Conservation (phyloP, 352 stramenopile species). For the Pythium sp. region DNA sequence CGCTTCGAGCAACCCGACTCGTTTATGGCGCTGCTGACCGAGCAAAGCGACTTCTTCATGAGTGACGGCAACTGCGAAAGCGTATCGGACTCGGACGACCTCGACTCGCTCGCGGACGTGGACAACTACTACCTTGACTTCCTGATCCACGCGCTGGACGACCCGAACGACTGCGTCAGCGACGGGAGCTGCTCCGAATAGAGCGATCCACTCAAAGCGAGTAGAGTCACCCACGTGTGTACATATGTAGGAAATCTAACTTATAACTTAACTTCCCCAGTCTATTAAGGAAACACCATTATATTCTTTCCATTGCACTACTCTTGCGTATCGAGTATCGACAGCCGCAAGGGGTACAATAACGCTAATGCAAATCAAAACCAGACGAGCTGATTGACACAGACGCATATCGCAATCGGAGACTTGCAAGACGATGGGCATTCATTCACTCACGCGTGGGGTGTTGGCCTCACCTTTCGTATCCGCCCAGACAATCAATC, state of each 20-base stretch:
- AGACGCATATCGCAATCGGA: neutral
- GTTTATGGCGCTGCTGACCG: neutral
- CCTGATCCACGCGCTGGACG: slow-evolving; percentile 12
- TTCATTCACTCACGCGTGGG: too few relatives aligned
- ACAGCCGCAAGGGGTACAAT: too few relatives aligned
- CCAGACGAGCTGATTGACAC: too few relatives aligned
- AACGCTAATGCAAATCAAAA: too few relatives aligned
- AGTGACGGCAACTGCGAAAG: neutral
- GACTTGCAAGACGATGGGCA: neutral
- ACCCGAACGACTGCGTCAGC: slow-evolving; percentile 2
- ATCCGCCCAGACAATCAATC: too few relatives aligned
- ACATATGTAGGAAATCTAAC: neutral
- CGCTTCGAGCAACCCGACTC: neutral
- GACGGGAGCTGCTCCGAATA: neutral
- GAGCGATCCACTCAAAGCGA: neutral
- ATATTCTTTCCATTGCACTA: too few relatives aligned
- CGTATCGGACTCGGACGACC: slow-evolving; percentile 9
- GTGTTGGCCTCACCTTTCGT: too few relatives aligned
- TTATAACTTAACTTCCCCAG: slow-evolving; percentile 2
- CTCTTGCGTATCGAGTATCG: too few relatives aligned
- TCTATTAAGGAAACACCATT: too few relatives aligned
- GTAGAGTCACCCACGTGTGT: neutral
- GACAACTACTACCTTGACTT: slow-evolving; percentile 15
- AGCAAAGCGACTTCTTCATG: neutral
- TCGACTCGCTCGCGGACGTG: slow-evolving; percentile 4